Base-by-base conservation (phyloP, 805 yeast species). In the Saturnispora gosingensis region DNA sequence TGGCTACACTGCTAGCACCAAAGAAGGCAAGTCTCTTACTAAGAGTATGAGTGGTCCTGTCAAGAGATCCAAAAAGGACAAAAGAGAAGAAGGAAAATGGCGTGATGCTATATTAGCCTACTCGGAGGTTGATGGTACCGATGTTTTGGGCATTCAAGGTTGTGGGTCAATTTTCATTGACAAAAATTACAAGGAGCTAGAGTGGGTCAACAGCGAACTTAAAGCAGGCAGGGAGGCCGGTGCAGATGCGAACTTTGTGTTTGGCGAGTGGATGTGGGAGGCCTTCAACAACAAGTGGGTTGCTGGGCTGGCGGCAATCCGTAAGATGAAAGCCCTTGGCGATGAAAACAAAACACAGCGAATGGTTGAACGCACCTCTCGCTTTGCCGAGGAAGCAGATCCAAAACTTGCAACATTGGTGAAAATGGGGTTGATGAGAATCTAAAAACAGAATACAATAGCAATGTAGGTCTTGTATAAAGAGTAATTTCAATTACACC, bases 71-170 rank as follows among this genome's bases (percentile, higher is more conserved):
- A 81, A 79, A 61, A 78, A 79, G 59, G 72, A 73, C 45, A 82
- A 81, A 67, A 81, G 80, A 63, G 80, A 73, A 45, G 78, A 78
- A 49, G 62, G 69, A 45, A 81, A 78, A 64, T 77, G 77, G 57
- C 72, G 74, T 56, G 83, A 78, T 30, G 76, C 75, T 30, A 76
- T 83, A 53, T 72, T 76, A 45, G 67, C 72, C 3, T 67, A 69
- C 49, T 61, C 72, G 15, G 56, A 64, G 25, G 74, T 76, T 0
- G 69, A 67, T 39, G 87, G 82, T 53, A 65, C 68, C 5, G 90
- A 85, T 68, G 75, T 80, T 2, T 74, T 82, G 55, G 91, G 88
- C 34, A 72, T 73, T 27, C 67, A 69, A 38, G 61, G 46, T 11
- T 52, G 67, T 25, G 55, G 59, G 4, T 74, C 38, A 56, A 65